Base-by-base conservation (phyloP, 306 rosid species). In the Vicia sativa region DNA sequence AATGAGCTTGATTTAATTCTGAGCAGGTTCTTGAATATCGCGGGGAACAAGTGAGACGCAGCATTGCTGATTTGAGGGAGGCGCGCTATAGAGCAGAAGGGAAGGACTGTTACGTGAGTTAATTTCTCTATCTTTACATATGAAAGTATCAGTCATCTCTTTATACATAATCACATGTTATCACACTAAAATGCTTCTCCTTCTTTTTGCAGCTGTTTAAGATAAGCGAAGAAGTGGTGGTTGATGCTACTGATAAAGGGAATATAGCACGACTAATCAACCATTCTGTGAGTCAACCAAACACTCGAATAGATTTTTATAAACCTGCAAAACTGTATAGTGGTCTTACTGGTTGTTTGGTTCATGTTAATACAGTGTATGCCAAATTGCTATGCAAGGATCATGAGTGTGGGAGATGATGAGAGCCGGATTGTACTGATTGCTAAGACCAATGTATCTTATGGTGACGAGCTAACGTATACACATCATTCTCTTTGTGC, bases 351-450 rank as follows among this genome's bases (percentile, higher is more conserved):
- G 2, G 2, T 54, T 74, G 48, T 74, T 52, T 62, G 56, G 49
- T 56, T 67, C 53, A 14, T 43, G 73, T 72, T 62, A n/a, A 38
- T 72, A 31, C 77, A 95, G 99, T 95, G 99, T 63, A 84, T 89
- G 95, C 99, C 96, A 63, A 95, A 95, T 86, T 91, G 99, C 87
- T 95, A 95, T 61, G 99, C 99, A 61, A 91, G 99, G 79, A 95
- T 95, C 81, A 95, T 95, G 99, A 88, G 99, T 67, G 99, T 95
- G 50, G 99, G 99, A 25, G 92, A 82, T 14, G 97, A 95, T 0
- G 91, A 95, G 74, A 95, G 97, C 82, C 85, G 97, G 72, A 95
- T 95, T 11, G 99, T 95, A 23, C 99, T 95, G 73, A 91, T 95
- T 15, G 97, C 99, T 4, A 95, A 91, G 91, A 78, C 97, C 7